Conservation (phyloP, 2,329 filamentous ascomycete species). For the Cladosporium sp. region DNA sequence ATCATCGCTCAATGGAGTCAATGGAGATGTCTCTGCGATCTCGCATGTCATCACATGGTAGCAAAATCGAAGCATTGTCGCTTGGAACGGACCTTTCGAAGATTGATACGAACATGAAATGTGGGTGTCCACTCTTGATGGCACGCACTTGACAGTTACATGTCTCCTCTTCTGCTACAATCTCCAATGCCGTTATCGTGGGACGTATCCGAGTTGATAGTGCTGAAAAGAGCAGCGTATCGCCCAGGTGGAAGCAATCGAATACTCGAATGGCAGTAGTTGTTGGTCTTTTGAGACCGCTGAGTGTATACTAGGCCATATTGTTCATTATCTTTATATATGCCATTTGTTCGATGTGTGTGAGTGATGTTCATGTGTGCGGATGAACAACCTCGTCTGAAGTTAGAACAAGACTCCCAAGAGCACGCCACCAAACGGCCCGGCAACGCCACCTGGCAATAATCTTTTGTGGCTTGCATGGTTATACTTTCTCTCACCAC, state of each 20-base stretch:
- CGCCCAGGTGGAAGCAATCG: background rate
- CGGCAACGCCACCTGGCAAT: conserved; percentile 1
- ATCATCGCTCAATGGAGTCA: background rate
- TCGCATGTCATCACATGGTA: too few species aligned
- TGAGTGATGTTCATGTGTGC: background rate
- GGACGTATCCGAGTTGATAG: too few species aligned
- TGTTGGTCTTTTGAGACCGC: background rate
- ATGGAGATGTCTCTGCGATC: too few species aligned
- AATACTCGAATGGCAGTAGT: background rate
- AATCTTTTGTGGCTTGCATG: background rate
- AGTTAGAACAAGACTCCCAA: conserved; percentile 1
- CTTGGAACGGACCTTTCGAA: background rate
- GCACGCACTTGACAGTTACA: background rate
- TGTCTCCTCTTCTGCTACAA: background rate
- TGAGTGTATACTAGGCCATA: background rate
- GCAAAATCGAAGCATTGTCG: background rate
- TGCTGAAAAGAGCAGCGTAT: too few species aligned
- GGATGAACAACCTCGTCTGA: background rate
- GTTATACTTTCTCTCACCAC: background rate
- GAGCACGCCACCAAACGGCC: background rate
- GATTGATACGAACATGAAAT: background rate
- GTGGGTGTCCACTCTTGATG: background rate
- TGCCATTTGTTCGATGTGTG: background rate
- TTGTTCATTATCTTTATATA: background rate
- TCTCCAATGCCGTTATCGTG: background rate